Base-by-base conservation (phyloP, 768 basidiomycete species). In the Fomitopsis pulvina region DNA sequence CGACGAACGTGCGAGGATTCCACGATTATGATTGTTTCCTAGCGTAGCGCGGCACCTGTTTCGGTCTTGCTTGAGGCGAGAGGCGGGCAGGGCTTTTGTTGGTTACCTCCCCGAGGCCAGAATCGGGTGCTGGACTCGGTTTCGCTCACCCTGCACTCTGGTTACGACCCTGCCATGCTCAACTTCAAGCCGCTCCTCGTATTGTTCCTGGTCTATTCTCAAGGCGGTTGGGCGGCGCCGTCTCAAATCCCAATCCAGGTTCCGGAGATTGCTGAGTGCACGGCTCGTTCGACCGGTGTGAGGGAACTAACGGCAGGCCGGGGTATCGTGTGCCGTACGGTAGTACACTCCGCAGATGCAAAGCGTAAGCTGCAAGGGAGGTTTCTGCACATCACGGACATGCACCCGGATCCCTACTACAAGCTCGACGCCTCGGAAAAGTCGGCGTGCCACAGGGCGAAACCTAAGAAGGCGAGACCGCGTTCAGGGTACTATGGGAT, bases 351-450 rank as follows among this genome's bases (percentile, higher is more conserved):
- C n/a, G n/a, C n/a, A 57, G 58, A 56, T 21, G 37, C 52, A 18
- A 57, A 52, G 32, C 74, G 66, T 51, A 79, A 75, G 61, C 70
- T 87, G 18, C 78, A 79, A 50, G 85, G 86, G 9, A 78, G 86
- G 41, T 91, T 90, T 66, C 63, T 92, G 22, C 87, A 90, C 59
- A 80, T 92, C 54, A 88, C 87, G 20, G 90, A 92, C 65, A 79
- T 91, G 50, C 90, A 92, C 60, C 88, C 88, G 28, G 89, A 91
- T 66, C 78, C 80, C 20, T 68, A 76, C 65, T 92, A 90, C 63
- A 55, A 59, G 7, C 58, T 61, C 20, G 72, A 73, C 37, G 66
- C 78, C n/a, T 74, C 80, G 7, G 68, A 76, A 53, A 71, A 71
- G n/a, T 79, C 72, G 4, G 74, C 81, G 9, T 92, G 90, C 58